Conservation (phyloP, 2,329 filamentous ascomycete genomes). For the Pseudogymnoascus sp. region DNA sequence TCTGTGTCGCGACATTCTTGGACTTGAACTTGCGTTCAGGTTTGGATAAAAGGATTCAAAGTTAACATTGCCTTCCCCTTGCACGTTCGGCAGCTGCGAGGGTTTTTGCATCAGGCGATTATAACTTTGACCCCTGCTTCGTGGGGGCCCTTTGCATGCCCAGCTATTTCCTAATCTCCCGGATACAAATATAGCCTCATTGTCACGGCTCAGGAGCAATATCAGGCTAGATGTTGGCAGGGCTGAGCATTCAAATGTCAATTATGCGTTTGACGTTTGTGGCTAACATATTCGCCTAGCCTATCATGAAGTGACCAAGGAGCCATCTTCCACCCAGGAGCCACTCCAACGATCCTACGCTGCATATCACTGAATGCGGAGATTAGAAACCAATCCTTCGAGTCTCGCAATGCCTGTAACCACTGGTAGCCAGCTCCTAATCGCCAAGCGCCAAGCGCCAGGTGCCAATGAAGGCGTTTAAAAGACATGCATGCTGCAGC, state of each 20-base stretch:
- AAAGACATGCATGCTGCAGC: neutral
- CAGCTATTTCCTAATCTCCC: neutral
- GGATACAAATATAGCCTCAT: neutral
- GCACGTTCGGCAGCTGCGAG: neutral
- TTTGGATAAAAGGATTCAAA: neutral
- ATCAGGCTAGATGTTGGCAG: neutral
- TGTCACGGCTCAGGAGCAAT: neutral
- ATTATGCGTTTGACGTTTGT: neutral
- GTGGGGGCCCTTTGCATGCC: neutral
- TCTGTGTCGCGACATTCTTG: neutral
- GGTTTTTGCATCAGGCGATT: neutral
- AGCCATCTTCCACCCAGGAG: neutral
- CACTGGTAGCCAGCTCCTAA: too few relatives aligned
- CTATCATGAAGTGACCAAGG: neutral
- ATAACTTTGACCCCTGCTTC: neutral
- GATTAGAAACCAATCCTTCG: neutral
- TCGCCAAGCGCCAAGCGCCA: neutral
- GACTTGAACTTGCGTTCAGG: neutral
- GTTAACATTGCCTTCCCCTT: neutral
- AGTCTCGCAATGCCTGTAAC: neutral
- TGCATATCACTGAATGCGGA: neutral
- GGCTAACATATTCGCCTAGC: neutral
- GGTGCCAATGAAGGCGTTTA: neutral
- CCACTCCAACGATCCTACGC: neutral
- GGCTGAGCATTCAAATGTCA: neutral